Base-by-base conservation (phyloP, 768 basidiomycete species). In the Porpolomopsis calyptriformis region DNA sequence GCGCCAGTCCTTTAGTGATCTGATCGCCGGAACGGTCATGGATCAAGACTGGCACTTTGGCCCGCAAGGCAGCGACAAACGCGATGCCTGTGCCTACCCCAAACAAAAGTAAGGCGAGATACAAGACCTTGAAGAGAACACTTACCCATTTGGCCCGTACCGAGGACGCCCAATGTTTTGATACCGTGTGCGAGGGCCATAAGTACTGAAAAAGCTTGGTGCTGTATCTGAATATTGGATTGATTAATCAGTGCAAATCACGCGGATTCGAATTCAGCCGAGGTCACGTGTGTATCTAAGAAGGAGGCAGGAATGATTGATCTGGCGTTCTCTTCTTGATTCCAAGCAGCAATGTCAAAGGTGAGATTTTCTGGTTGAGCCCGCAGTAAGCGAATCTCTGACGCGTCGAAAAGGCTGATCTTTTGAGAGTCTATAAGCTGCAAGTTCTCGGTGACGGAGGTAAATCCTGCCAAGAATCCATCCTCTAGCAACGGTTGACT, bases 401-500 rank as follows among this genome's bases (percentile, higher is more conserved):
- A 31, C 29, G 29, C 29, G 7, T 14, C 29, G 14, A 31, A 14
- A 7, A 89, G 83, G 85, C 87, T 53, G 82, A 85, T 60, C 90
- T 91, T 72, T 69, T 97, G 64, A 74, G 93, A 57, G 93, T 97
- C 63, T 98, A 98, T 71, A 97, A 97, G 72, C 81, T 98, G 49
- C 94, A 97, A 53, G 93, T 98, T 52, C 93, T 97, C 50, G 94
- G 94, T 41, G 93, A 93, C 60, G 94, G 93, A 77, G 93, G 92
- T 85, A 25, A 24, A 45, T 16, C 29, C 42, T 36, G 20, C 2
- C n/a, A 19, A n/a, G 16, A 12, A n/a, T 10, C 9, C 31, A 31
- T 7, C 22, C 25, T 36, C 35, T 43, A 40, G 46, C 38, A n/a
- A n/a, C n/a, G n/a, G n/a, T n/a, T n/a, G n/a, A n/a, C n/a, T n/a